Evolutionary conservation across 257 asterid genomes (phyloP).

Genomic region (Plantago elongata): DNA sequence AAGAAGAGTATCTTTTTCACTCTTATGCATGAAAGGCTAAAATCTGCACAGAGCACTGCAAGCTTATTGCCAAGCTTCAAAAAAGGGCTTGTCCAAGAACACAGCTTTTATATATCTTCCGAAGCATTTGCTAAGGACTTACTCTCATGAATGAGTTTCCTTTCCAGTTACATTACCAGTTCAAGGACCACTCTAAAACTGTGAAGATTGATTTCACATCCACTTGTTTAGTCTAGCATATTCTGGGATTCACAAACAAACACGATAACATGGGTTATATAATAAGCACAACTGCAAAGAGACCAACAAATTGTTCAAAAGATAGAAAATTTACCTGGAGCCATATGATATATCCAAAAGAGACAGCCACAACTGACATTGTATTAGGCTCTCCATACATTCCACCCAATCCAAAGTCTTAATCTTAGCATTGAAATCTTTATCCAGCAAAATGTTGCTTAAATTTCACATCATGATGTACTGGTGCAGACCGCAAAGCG

Average conservation of each 20-base stretch:
- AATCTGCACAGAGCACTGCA: too few relatives aligned
- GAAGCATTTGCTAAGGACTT: too few relatives aligned
- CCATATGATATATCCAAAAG: slow-evolving; percentile 45
- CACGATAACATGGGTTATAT: neutral
- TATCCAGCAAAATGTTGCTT: slow-evolving; percentile 44
- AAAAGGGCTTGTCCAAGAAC: slow-evolving; percentile 38
- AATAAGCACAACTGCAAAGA: neutral
- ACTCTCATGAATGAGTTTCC: slow-evolving; percentile 37
- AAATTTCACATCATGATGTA: slow-evolving; percentile 49
- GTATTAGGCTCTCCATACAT: slow-evolving; percentile 43
- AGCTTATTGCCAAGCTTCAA: too few relatives aligned
- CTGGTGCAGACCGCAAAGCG: slow-evolving; percentile 29
- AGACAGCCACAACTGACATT: slow-evolving; percentile 49
- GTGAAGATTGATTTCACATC: slow-evolving; percentile 80
- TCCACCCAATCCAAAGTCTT: slow-evolving; percentile 48
- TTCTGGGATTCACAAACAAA: slow-evolving; percentile 40
- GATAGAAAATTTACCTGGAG: slow-evolving; percentile 39
- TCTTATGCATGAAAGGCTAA: slow-evolving; percentile 15
- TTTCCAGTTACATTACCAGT: slow-evolving; percentile 49
- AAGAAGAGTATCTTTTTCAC: slow-evolving; percentile 46
- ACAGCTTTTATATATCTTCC: too few relatives aligned
- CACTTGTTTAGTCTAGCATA: slow-evolving; percentile 66
- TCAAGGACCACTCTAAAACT: slow-evolving; percentile 88
- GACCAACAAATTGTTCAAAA: neutral
- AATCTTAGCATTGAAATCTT: slow-evolving; percentile 46